These are phyloP conservation scores for Huntiella decipiens DNA, from an alignment of 2,329 filamentous ascomycete genomes.

Conservation along the genomic window DNA sequence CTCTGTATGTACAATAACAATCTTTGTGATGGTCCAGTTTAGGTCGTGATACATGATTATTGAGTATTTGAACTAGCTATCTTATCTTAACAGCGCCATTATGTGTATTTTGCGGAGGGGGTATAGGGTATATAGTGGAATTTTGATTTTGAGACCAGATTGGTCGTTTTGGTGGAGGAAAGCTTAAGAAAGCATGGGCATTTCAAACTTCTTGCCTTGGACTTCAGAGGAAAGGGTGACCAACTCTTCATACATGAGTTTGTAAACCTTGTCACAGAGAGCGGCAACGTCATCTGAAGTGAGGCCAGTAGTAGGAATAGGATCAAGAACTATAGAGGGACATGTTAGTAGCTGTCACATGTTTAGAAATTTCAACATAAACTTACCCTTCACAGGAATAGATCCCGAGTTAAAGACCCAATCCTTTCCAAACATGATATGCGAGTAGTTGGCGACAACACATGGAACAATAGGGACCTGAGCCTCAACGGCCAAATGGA, in stretches of 20 bases:
- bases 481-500: conserved; percentile 86
- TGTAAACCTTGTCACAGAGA: conserved; percentile 46
- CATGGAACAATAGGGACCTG: conserved; percentile 83
- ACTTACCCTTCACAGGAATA: conserved; percentile 57
- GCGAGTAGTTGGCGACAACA: conserved; percentile 61
- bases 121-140: background rate
- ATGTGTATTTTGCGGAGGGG: background rate
- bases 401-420: conserved; percentile 46
- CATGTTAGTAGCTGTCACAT: conserved; percentile 6
- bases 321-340: conserved; percentile 44
- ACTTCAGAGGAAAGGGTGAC: conserved; percentile 32
- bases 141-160: too few relatives aligned
- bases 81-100: background rate
- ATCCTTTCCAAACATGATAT: conserved; percentile 46
- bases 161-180: background rate
- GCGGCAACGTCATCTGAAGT: conserved; percentile 60
- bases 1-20: too few relatives aligned
- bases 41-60: background rate
- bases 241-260: conserved; percentile 56
- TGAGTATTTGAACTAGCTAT: background rate
- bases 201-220: conserved; percentile 19
- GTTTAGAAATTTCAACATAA: background rate
- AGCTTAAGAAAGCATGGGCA: conserved; percentile 2
- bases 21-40: too few relatives aligned
- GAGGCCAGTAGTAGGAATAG: conserved; percentile 58